Evolutionary conservation across 2,329 filamentous ascomycete genomes (phyloP).

Genomic region (Claviceps lovelessii): DNA sequence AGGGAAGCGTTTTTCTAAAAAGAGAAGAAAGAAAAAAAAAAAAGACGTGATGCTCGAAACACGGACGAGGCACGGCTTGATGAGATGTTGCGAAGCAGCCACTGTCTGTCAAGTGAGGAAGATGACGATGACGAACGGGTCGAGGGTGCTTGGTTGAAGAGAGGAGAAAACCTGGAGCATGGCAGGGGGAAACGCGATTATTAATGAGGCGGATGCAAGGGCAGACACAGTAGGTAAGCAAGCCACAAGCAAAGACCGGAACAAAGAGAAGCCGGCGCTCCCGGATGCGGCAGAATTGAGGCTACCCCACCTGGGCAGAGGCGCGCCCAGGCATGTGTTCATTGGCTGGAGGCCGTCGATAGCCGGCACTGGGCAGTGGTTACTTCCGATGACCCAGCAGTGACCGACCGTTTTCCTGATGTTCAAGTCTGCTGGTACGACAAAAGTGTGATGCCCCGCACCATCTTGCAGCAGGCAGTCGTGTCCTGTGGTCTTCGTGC

Average conservation of each 20-base stretch:
- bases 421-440: background rate
- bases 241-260: background rate
- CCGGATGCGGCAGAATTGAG: background rate
- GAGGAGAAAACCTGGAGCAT: background rate
- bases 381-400: background rate
- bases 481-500: constrained; percentile 7
- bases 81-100: background rate
- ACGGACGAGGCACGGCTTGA: background rate
- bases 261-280: background rate
- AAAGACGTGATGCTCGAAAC: background rate
- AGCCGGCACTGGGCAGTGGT: constrained; percentile 15
- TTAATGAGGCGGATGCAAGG: background rate
- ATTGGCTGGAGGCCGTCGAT: background rate
- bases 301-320: background rate
- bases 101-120: background rate
- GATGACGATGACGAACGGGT: background rate
- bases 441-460: constrained; percentile 29
- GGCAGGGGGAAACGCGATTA: background rate
- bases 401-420: background rate
- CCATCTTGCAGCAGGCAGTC: constrained; percentile 19
- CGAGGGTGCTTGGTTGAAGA: background rate
- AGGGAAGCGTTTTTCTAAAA: background rate
- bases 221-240: background rate
- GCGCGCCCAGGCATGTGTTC: background rate
- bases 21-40: background rate